phyloP scores from a whole-genome alignment of 768 basidiomycete genomes.

The Trametes gibbosa region DNA sequence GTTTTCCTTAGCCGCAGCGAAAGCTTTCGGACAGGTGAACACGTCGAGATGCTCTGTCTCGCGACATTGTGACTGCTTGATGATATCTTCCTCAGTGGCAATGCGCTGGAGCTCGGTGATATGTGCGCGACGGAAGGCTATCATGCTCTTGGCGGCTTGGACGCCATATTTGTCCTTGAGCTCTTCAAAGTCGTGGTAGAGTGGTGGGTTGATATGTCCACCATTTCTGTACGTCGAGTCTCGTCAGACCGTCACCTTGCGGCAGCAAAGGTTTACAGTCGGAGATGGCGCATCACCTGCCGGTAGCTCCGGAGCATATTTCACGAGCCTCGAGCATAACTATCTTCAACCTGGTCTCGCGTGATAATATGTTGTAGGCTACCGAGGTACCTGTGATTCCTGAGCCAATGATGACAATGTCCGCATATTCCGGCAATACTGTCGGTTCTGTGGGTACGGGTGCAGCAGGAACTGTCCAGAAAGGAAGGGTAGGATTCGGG shows the following conservation, averaged over 20 bases:
- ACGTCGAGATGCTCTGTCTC: slow-evolving; percentile 59
- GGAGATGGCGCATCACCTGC: slow-evolving; percentile 41
- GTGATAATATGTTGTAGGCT: slow-evolving; percentile 50
- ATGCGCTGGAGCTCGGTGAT: slow-evolving; percentile 44
- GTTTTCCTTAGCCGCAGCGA: slow-evolving; percentile 40
- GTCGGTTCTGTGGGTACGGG: slow-evolving; percentile 37
- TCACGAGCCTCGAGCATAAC: slow-evolving; percentile 84
- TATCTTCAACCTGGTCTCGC: slow-evolving; percentile 38
- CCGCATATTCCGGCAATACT: slow-evolving; percentile 46
- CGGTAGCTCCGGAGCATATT: slow-evolving; percentile 72
- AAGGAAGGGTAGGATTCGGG: slow-evolving; percentile 51
- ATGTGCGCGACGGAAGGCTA: slow-evolving; percentile 63
- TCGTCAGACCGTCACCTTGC: neutral
- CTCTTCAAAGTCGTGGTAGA: slow-evolving; percentile 56
- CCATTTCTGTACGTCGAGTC: slow-evolving; percentile 51
- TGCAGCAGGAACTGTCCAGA: slow-evolving; percentile 60
- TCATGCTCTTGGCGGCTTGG: slow-evolving; percentile 47
- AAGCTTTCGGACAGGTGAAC: slow-evolving; percentile 43
- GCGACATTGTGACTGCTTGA: slow-evolving; percentile 54
- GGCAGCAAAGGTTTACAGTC: neutral
- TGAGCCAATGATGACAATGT: slow-evolving; percentile 73
- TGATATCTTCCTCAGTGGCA: slow-evolving; percentile 52
- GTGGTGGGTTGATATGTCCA: slow-evolving; percentile 59
- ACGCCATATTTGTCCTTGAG: slow-evolving; percentile 48
- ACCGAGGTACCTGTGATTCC: slow-evolving; percentile 71